A percentile compares a stretch with the other conserved stretches of the same genome.
Conservation (phyloP, 2,329 filamentous ascomycete genomes). For the Lojkania enalia region DNA sequence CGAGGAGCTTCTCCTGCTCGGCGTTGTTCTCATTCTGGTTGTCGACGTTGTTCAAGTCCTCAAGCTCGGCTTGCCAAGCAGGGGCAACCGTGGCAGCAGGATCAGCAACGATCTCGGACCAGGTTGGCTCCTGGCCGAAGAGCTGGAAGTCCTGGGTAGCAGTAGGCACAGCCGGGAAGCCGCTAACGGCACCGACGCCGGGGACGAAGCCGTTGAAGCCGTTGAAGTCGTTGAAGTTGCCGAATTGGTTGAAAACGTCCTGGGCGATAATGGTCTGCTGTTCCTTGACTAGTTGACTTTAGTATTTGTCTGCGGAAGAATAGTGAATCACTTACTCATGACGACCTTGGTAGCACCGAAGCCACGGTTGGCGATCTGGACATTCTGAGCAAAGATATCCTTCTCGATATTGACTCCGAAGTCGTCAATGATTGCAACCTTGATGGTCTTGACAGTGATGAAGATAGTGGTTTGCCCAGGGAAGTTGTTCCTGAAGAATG, state of each 20-base stretch:
- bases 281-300: constrained; percentile 27
- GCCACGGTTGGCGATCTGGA: constrained; percentile 35
- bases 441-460: constrained; percentile 37
- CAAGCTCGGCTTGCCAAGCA: constrained; percentile 30
- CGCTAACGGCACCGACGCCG: constrained; percentile 16
- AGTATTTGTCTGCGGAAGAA: constrained; percentile 1
- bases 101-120: constrained; percentile 28
- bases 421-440: constrained; percentile 31
- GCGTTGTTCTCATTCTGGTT: constrained; percentile 28
- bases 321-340: constrained; percentile 23
- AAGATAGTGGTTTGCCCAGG: constrained; percentile 28
- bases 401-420: constrained; percentile 27
- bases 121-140: constrained; percentile 32
- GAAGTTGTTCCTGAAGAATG: constrained; percentile 27
- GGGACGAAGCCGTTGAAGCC: constrained; percentile 16
- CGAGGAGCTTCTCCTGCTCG: not conserved
- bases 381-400: constrained; percentile 33
- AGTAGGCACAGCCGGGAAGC: constrained; percentile 18
- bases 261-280: constrained; percentile 27
- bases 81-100: constrained; percentile 33
- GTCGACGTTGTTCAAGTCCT: constrained; percentile 29
- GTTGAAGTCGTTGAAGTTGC: constrained; percentile 7
- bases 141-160: constrained; percentile 32
- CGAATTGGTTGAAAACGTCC: constrained; percentile 25
- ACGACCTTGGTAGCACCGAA: constrained; percentile 26